Base-by-base conservation (phyloP, 2,329 filamentous ascomycete genomes). In the Dothistroma pini region DNA sequence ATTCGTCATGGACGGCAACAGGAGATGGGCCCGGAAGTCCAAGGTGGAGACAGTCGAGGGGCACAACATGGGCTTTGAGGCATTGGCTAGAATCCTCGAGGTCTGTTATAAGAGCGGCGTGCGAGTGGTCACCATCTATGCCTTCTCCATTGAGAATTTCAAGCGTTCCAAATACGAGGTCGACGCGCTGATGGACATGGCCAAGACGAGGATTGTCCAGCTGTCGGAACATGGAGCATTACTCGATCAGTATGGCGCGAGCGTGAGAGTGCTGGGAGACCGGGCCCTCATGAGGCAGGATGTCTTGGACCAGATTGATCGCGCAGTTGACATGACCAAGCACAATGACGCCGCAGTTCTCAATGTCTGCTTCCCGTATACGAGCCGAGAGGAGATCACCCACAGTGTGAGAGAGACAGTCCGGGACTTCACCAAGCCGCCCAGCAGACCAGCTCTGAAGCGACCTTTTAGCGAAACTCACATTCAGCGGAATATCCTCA, bases 1-100 rank as follows among this genome's bases (percentile, higher is more conserved):
- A n/a, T 99, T 99, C 73, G 93, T 97, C 69, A 99, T 99, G 95
- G 95, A 99, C 75, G 95, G 95, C 59, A 99, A 99, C 78, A 83
- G 95, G 71, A 89, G 95, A 51, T 99, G 96, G 79, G 95, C 95
- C 14, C 85, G 90, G 63, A 89, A 84, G 65, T 91, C 95, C 78
- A 87, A 93, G 66, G 96, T 99, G 74, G 95, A 99, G 80, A 96
- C 93, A 0, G 88, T 97, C 35, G 93, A 99, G 77, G 95, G 95
- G 25, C 95, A 99, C 75, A 93, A 96, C 74, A 80, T 96, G 69
- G 95, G 95, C 1, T 99, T 97, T 70, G 95, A 99, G 78, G 93
- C 95, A 32, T 81, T 99, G 63, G 95, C 93, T 54, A 87, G 89
- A 89, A 91, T 97, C 57, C 87, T 99, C 62, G 95, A 99, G 77